Conservation (phyloP, 345 rosid genomes). For the Balakata baccata region DNA sequence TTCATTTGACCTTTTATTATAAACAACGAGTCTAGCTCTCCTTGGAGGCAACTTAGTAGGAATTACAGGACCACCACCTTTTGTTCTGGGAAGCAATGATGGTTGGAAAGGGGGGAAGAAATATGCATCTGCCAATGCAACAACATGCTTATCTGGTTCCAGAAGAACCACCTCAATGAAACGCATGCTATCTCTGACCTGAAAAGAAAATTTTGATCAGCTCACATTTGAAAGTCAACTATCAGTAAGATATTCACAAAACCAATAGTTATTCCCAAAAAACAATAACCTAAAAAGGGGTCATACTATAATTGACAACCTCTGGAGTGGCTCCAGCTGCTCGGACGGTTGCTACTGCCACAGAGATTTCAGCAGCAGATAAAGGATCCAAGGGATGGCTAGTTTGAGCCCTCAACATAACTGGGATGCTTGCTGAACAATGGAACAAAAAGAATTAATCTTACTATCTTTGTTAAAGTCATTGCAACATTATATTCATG, state of each 20-base stretch:
- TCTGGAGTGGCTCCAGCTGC: slow-evolving; percentile 93
- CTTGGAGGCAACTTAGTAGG: slow-evolving; percentile 88
- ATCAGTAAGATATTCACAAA: background rate
- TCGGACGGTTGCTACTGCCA: slow-evolving; percentile 87
- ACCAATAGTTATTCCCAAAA: background rate
- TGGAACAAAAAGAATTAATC: slow-evolving; percentile 13
- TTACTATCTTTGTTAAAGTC: slow-evolving; percentile 1
- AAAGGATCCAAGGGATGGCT: slow-evolving; percentile 88
- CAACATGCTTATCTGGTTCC: slow-evolving; percentile 79
- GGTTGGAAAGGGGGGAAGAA: slow-evolving; percentile 96
- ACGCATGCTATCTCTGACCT: slow-evolving; percentile 93
- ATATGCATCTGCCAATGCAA: slow-evolving; percentile 87
- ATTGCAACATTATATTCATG: background rate
- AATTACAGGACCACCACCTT: slow-evolving; percentile 75
- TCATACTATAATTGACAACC: slow-evolving; percentile 36
- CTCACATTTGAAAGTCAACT: slow-evolving; percentile 10
- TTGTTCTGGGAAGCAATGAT: slow-evolving; percentile 73
- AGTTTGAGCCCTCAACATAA: slow-evolving; percentile 73
- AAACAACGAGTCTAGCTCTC: slow-evolving; percentile 75
- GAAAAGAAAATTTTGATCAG: slow-evolving; percentile 23
- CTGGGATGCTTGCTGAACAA: slow-evolving; percentile 43
- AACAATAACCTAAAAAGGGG: background rate
- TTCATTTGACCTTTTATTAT: slow-evolving; percentile 72
- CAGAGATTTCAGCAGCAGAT: slow-evolving; percentile 80
- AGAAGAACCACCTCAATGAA: slow-evolving; percentile 79